Base-by-base conservation (phyloP, 2,329 filamentous ascomycete species). In the Rhinocladiella similis region DNA sequence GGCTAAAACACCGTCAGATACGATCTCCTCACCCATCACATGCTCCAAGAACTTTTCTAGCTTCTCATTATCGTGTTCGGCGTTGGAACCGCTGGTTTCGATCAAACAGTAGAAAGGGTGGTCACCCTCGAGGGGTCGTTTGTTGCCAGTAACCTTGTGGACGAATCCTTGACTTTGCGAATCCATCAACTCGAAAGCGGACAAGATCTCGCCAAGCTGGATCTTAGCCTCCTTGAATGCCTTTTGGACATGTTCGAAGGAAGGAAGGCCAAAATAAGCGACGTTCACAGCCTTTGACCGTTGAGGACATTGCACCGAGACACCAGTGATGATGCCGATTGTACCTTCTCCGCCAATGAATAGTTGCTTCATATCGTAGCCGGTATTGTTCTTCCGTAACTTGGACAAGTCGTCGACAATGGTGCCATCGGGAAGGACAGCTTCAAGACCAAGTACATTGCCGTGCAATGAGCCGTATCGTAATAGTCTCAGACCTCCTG, bases 101-200 rank as follows among this genome's bases (percentile, higher is more conserved):
- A 99, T 86, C 47, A 99, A 80, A 72, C 93, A 97, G 80, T 97
- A 99, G 76, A 99, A 99, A 0, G 91, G 91, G 69, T 96, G 82
- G 36, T 91, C 85, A 53, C 81, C 85, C 64, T 96, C 91, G 2
- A 99, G 80, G 0, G 94, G 94, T 55, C 85, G 81, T 69, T 88
- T 90, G 68, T 88, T 89, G 22, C 86, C 85, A 10, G 88, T 91
- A 35, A 91, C 88, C 52, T 81, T 77, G 54, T 85, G 80, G 38
- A 96, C 90, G 38, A 96, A 77, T 60, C 85, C 79, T 75, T 97
- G 94, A 61, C 86, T 93, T 61, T 85, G 80, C 16, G 83, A 85
- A 66, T 99, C 94, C 93, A 99, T 99, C 62, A 99, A 81, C 77
- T 99, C 94, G 70, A 99, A 99, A 0, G 94, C 94, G 2, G 93